Evolutionary conservation across 805 yeast genomes (phyloP).

Genomic region (Cyberlindnera suaveolens): DNA sequence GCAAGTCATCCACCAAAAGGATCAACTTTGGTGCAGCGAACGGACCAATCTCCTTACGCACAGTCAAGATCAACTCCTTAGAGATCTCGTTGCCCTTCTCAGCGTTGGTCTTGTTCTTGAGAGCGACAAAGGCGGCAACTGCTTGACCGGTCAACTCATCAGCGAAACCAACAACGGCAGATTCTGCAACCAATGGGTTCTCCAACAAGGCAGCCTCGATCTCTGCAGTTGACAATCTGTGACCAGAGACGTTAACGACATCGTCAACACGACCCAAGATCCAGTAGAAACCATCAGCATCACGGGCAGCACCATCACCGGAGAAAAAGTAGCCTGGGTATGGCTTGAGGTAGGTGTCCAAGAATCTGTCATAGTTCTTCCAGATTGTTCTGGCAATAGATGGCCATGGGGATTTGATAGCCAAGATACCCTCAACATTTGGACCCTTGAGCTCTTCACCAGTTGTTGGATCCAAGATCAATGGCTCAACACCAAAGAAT

Average conservation of each 20-base stretch:
- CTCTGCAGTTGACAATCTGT: constrained; percentile 83
- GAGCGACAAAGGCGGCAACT: constrained; percentile 73
- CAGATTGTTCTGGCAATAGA: constrained; percentile 80
- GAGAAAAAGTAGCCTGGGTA: constrained; percentile 80
- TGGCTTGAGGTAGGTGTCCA: constrained; percentile 79
- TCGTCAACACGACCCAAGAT: constrained; percentile 84
- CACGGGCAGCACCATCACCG: constrained; percentile 89
- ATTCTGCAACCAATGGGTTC: constrained; percentile 63
- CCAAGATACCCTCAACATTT: constrained; percentile 77
- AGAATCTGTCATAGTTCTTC: constrained; percentile 65
- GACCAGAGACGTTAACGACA: constrained; percentile 84
- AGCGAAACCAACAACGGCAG: constrained; percentile 78
- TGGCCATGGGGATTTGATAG: constrained; percentile 72
- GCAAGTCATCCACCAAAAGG: constrained; percentile 67
- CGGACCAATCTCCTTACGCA: constrained; percentile 77
- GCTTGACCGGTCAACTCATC: constrained; percentile 87
- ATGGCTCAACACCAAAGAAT: constrained; percentile 73
- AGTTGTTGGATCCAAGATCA: constrained; percentile 65
- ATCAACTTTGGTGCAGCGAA: constrained; percentile 80
- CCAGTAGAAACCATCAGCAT: constrained; percentile 80
- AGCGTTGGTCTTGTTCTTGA: constrained; percentile 40
- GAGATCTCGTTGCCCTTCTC: constrained; percentile 35
- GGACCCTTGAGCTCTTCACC: constrained; percentile 65
- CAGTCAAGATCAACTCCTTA: constrained; percentile 61
- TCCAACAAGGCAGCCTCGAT: constrained; percentile 79